Conservation (phyloP, 805 yeast species). For the Metschnikowia arizonensis region DNA sequence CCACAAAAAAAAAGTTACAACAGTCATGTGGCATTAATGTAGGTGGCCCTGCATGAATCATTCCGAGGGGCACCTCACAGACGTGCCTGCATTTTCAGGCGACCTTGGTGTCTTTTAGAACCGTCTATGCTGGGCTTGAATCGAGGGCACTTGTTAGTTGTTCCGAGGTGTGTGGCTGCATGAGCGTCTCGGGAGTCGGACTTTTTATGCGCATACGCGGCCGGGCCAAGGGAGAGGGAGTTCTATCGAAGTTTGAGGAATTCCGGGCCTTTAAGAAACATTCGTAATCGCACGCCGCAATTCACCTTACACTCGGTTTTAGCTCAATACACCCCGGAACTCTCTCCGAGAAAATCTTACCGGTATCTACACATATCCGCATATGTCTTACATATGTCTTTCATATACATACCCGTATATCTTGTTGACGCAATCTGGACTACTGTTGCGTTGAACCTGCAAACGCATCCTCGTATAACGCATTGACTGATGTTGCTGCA, state of each 20-base stretch:
- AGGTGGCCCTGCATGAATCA: neutral
- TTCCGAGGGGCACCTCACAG: neutral
- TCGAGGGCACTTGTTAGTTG: neutral
- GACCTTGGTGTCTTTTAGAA: neutral
- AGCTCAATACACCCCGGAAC: neutral
- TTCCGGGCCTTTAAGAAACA: conserved; percentile 1
- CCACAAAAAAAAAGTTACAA: conserved; percentile 1
- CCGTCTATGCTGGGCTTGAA: neutral
- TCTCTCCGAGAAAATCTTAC: neutral
- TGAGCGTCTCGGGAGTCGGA: conserved; percentile 16
- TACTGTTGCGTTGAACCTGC: neutral
- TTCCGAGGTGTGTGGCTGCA: neutral
- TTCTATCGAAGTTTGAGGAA: conserved; percentile 6
- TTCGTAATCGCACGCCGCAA: neutral
- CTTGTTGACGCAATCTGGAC: neutral
- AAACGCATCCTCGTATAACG: neutral
- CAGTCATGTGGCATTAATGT: neutral
- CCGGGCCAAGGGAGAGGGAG: conserved; percentile 5
- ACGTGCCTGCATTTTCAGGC: neutral
- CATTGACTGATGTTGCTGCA: neutral
- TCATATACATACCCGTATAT: neutral
- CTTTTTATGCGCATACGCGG: conserved; percentile 16
- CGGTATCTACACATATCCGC: no score
- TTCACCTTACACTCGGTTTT: neutral
- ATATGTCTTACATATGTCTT: no score